These are phyloP conservation scores for Epichloe bromicola DNA, from an alignment of 2,329 filamentous ascomycete species.

Conservation along the genomic window DNA sequence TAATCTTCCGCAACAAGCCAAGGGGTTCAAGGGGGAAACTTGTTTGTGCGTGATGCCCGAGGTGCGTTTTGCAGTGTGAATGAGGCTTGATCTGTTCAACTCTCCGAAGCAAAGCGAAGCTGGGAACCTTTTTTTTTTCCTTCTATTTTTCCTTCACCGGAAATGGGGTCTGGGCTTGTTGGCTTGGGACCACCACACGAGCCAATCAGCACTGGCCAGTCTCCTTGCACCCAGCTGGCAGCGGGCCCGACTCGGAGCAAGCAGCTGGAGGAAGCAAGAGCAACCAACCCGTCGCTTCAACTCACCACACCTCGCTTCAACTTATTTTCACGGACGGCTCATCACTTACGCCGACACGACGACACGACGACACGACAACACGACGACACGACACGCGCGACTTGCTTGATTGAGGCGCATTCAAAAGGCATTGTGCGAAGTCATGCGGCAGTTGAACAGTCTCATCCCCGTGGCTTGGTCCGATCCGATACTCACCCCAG, in stretches of 20 bases:
- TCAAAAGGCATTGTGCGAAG: background rate
- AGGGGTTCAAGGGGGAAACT: background rate
- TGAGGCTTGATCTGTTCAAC: background rate
- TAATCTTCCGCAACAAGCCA: background rate
- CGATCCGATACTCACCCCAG: too few relatives aligned
- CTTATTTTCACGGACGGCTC: background rate
- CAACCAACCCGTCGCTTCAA: background rate
- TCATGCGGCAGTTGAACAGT: conserved; percentile 1
- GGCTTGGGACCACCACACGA: background rate
- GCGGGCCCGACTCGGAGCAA: too few relatives aligned
- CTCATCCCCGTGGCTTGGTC: too few relatives aligned
- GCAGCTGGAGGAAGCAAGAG: background rate
- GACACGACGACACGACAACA: background rate
- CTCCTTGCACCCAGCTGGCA: background rate
- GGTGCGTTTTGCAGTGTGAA: background rate
- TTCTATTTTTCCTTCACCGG: background rate
- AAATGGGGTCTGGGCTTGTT: background rate
- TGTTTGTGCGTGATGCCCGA: background rate
- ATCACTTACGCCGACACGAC: background rate
- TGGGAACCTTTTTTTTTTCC: background rate
- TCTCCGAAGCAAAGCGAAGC: background rate
- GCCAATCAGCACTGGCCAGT: background rate
- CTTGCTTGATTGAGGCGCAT: background rate
- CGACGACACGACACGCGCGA: background rate
- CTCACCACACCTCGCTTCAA: background rate